phyloP scores from a whole-genome alignment of 2,329 filamentous ascomycete species.

The Tolypocladium guangdongense region DNA sequence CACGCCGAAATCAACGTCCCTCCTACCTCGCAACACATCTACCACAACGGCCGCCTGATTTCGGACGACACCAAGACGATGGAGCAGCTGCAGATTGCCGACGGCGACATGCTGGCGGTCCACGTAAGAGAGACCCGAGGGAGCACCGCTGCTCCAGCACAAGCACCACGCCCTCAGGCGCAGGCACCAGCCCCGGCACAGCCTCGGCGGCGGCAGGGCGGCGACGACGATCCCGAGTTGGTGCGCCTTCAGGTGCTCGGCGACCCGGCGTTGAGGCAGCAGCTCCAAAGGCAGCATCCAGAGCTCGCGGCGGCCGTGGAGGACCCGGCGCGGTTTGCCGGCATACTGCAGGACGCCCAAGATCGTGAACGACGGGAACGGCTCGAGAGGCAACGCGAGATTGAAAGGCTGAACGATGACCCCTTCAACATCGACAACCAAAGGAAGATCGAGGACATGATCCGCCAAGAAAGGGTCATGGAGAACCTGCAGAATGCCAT shows the following conservation, averaged over 20 bases:
- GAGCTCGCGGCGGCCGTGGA: conserved; percentile 67
- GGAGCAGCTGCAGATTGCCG: conserved; percentile 65
- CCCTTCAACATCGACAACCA: conserved; percentile 92
- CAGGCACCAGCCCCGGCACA: conserved; percentile 18
- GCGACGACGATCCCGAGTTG: conserved; percentile 61
- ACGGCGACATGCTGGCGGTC: conserved; percentile 88
- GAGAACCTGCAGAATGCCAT: conserved; percentile 95
- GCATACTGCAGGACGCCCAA: conserved; percentile 57
- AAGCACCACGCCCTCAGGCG: conserved; percentile 20
- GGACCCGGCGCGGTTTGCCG: conserved; percentile 64
- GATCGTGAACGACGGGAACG: conserved; percentile 62
- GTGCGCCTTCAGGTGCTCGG: conserved; percentile 74
- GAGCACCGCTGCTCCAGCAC: conserved; percentile 29
- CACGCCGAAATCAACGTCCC: conserved; percentile 72
- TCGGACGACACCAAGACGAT: conserved; percentile 70
- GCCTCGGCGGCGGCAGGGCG: conserved; percentile 19
- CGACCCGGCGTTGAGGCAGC: conserved; percentile 59
- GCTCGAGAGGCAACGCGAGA: conserved; percentile 68
- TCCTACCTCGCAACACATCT: conserved; percentile 66
- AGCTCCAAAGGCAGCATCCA: conserved; percentile 62
- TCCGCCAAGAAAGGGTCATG: conserved; percentile 85
- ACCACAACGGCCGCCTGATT: conserved; percentile 79
- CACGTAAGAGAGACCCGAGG: conserved; percentile 57
- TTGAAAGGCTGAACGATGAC: conserved; percentile 79
- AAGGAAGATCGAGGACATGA: conserved; percentile 89